These are phyloP conservation scores for Hyaloscypha variabilis DNA, from an alignment of 495 filamentous ascomycete genomes.

Conservation along the genomic window DNA sequence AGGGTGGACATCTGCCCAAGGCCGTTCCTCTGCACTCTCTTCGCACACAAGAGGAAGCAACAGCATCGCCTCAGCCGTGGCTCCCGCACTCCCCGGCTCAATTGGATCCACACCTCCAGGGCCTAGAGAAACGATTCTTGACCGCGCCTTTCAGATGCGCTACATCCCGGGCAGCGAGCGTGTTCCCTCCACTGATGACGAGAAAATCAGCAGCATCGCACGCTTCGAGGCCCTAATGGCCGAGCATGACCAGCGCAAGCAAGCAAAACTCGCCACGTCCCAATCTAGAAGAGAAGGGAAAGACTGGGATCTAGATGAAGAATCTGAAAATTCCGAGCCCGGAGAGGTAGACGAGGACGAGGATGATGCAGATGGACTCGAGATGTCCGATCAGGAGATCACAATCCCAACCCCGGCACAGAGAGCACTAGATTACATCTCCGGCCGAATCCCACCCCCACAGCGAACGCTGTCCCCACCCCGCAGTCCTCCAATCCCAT, in stretches of 20 bases:
- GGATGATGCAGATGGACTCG: slow-evolving; percentile 42
- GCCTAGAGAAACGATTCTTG: slow-evolving; percentile 59
- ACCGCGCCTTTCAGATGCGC: slow-evolving; percentile 59
- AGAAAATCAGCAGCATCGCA: slow-evolving; percentile 58
- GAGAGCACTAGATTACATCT: slow-evolving; percentile 51
- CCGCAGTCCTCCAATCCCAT: slow-evolving; percentile 21
- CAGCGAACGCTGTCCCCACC: slow-evolving; percentile 24
- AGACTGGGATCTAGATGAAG: slow-evolving; percentile 31
- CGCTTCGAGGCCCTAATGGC: slow-evolving; percentile 62
- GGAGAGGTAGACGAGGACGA: slow-evolving; percentile 30
- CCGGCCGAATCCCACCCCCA: slow-evolving; percentile 39
- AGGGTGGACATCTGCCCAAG: slow-evolving; percentile 59
- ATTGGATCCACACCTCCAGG: slow-evolving; percentile 36
- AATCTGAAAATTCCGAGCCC: slow-evolving; percentile 25
- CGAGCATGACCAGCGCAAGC: slow-evolving; percentile 48
- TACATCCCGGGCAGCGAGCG: slow-evolving; percentile 55
- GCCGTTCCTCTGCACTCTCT: slow-evolving; percentile 52
- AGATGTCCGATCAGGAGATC: slow-evolving; percentile 41
- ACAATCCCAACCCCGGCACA: slow-evolving; percentile 40
- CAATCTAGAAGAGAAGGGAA: slow-evolving; percentile 11
- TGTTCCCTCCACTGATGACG: slow-evolving; percentile 31
- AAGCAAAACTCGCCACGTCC: slow-evolving; percentile 31
- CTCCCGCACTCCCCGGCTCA: slow-evolving; percentile 7
- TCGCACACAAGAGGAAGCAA: slow-evolving; percentile 39
- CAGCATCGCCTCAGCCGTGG: slow-evolving; percentile 33